Evolutionary conservation across 2,329 filamentous ascomycete genomes (phyloP), one percentile per base, ranked within the genome.

Genomic region (Pestalotiopsis sp.): DNA sequence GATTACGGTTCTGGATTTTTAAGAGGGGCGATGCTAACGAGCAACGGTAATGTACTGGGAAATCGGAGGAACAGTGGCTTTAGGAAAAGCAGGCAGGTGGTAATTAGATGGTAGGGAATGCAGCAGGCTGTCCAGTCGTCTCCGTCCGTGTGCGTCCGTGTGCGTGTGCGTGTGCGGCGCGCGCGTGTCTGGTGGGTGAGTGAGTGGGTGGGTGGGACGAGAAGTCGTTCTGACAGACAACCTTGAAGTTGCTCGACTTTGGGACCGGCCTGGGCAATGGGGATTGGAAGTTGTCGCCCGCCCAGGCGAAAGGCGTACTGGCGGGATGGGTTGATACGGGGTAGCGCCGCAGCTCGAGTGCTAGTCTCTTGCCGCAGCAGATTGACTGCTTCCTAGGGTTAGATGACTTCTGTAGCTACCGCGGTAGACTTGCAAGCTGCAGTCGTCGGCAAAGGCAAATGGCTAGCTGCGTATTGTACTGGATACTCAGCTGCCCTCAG

Each of bases 311-410:
- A 52, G 44, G 17, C 20, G 44, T 20, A 48, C 40, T 48, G 40
- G 40, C 40, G 40, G 44, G 44, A 26, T 26, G 58, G 58, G 17
- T 38, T 38, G 58, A 61, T 61, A 61, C 58, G 58, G 58, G 58
- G 58, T 61, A 61, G 58, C 30, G 58, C 58, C 58, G 58, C 58
- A 58, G 56, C 56, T 58, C 14, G 44, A 52, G 14, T 52, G 14
- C 44, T 52, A 52, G 44, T 20, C 44, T 52, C 44, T n/a, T n/a
- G 44, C 44, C 44, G 17, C 17, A 20, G 17, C 40, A 52, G 44
- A 52, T 52, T 52, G 44, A 52, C 44, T 52, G 14, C 44, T 52
- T 52, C 44, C 44, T 52, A 52, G 44, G 44, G 44, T 52, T 52
- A 52, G 44, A n/a, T 52, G 44, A 20, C 17, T 52, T 52, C 17